A percentile compares a stretch with the other conserved stretches of the same genome.
Evolutionary conservation across 78 protist species (phyloP).

Genomic region (Dictyostelium purpureum): DNA sequence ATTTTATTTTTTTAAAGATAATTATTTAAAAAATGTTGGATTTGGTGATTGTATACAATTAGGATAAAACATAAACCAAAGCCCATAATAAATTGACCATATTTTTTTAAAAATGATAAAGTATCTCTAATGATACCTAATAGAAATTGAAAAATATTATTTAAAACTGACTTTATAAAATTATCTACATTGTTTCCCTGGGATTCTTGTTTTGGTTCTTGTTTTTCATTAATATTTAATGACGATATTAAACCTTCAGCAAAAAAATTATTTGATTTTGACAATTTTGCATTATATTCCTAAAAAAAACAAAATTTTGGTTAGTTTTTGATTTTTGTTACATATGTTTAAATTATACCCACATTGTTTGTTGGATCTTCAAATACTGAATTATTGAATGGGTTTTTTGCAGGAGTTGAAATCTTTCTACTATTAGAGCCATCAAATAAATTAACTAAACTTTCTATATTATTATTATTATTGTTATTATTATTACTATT

Average conservation of each 20-base stretch:
- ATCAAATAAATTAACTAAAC: background rate
- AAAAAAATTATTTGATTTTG: background rate
- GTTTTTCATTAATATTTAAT: background rate
- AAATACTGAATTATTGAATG: slow-evolving; percentile 4
- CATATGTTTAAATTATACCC: background rate
- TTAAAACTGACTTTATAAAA: background rate
- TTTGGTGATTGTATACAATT: background rate
- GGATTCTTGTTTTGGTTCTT: background rate
- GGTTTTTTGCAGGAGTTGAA: background rate
- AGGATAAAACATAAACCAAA: background rate
- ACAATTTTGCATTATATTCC: background rate
- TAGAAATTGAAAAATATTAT: background rate
- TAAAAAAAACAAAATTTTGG: background rate
- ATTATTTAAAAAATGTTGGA: background rate
- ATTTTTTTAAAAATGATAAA: background rate
- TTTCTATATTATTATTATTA: background rate
- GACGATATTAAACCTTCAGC: slow-evolving; percentile 4
- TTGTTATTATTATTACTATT: background rate
- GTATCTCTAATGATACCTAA: background rate
- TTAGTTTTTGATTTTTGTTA: background rate
- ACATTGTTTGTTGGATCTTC: no score
- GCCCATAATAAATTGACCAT: background rate
- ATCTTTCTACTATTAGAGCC: background rate
- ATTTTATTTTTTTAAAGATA: background rate
- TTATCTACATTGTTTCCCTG: background rate